Conservation (phyloP, 208 protist genomes). For the Phytomonas francai region DNA sequence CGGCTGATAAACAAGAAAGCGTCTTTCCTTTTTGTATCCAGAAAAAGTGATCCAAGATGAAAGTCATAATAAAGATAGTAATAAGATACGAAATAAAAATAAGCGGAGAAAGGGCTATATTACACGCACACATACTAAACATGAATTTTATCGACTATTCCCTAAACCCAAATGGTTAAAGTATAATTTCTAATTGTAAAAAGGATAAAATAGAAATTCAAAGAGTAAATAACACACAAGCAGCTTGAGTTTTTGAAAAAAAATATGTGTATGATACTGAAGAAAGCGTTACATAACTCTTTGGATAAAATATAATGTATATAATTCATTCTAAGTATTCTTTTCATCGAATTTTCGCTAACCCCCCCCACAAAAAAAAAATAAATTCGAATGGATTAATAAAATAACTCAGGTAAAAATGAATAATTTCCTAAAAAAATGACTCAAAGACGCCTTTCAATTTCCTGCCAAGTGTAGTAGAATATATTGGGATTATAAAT, state of each 20-base stretch:
- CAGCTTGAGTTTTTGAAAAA: background rate
- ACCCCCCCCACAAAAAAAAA: background rate
- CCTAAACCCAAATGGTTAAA: background rate
- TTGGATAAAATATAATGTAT: background rate
- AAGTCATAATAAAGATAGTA: constrained; percentile 5
- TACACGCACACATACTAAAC: background rate
- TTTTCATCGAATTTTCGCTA: background rate
- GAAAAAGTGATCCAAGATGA: background rate
- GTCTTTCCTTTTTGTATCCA: background rate
- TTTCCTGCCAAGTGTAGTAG: background rate
- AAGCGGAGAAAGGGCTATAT: background rate
- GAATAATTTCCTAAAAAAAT: background rate
- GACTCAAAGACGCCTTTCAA: background rate
- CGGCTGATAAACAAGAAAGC: background rate
- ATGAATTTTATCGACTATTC: background rate
- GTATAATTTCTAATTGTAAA: background rate
- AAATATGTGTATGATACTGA: background rate
- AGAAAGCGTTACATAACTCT: background rate
- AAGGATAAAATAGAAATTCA: background rate
- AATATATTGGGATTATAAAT: background rate
- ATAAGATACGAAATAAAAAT: background rate
- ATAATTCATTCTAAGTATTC: background rate
- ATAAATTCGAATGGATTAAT: background rate
- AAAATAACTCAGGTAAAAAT: background rate
- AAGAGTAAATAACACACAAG: background rate